Evolutionary conservation across 768 basidiomycete species (phyloP).

Genomic region (Cystoderma amianthinum): DNA sequence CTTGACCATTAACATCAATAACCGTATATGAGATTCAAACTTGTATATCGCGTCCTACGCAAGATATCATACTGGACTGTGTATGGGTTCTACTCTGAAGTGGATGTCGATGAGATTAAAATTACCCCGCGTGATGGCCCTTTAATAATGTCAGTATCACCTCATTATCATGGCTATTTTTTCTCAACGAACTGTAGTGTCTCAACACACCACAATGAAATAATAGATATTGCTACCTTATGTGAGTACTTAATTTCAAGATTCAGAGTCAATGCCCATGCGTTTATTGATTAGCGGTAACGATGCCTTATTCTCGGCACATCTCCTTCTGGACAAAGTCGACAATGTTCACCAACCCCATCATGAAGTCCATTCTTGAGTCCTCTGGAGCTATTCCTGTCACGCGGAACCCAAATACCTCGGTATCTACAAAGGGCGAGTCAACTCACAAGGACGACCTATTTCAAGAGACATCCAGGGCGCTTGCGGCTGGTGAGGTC

Average conservation of each 20-base stretch:
- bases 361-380: slow-evolving; percentile 40
- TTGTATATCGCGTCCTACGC: slow-evolving; percentile 54
- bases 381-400: slow-evolving; percentile 74
- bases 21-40: no score
- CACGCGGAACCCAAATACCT: slow-evolving; percentile 40
- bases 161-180: slow-evolving; percentile 1
- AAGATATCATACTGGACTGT: slow-evolving; percentile 57
- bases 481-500: slow-evolving; percentile 44
- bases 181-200: slow-evolving; percentile 26
- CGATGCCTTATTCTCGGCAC: slow-evolving; percentile 50
- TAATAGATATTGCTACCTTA: slow-evolving; percentile 47
- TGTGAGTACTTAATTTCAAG: slow-evolving; percentile 17
- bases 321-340: slow-evolving; percentile 72
- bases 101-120: slow-evolving; percentile 48
- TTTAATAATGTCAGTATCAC: slow-evolving; percentile 44
- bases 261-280: neutral
- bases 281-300: slow-evolving; percentile 28
- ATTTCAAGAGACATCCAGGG: no score
- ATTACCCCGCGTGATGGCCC: slow-evolving; percentile 52
- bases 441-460: no score
- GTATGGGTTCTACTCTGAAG: slow-evolving; percentile 53
- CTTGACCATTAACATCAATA: no score
- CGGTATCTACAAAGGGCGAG: no score
- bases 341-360: slow-evolving; percentile 54
- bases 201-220: slow-evolving; percentile 64